Conservation (phyloP, 139 green algal species). For the Chlamydomonas incerta region DNA sequence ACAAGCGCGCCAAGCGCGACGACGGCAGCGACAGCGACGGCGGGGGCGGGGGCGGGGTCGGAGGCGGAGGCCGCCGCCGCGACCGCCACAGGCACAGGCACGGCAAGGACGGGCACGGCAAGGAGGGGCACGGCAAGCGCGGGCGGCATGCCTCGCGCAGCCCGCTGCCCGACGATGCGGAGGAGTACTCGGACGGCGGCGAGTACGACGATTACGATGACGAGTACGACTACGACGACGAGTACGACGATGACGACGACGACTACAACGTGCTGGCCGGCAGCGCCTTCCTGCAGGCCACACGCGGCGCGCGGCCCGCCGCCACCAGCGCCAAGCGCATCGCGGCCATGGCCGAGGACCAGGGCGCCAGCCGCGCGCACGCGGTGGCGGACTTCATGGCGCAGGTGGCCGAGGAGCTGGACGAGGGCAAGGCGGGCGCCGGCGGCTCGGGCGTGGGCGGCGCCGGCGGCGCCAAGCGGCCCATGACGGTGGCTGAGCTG, state of each 20-base stretch:
- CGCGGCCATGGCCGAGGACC: neutral
- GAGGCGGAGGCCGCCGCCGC: neutral
- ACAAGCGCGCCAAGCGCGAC: neutral
- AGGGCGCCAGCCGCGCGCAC: neutral
- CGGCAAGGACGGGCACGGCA: neutral
- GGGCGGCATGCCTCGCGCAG: neutral
- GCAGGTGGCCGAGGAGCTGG: conserved; percentile 29
- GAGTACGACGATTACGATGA: neutral
- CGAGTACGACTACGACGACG: conserved; percentile 23
- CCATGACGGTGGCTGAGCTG: neutral
- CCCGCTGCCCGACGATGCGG: neutral
- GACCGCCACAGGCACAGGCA: neutral
- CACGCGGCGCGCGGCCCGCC: neutral
- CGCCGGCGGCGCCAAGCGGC: too few species aligned
- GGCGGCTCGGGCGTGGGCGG: neutral
- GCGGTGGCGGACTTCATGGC: conserved; percentile 28
- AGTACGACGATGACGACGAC: neutral
- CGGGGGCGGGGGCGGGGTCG: neutral
- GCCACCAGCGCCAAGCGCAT: neutral
- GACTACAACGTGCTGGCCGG: conserved; percentile 25
- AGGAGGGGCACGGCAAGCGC: neutral
- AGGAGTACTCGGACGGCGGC: neutral
- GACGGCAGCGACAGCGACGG: conserved; percentile 14
- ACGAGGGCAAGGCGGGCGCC: conserved; percentile 10
- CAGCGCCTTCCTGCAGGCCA: neutral